These are phyloP conservation scores for Alternaria metachromatica DNA, from an alignment of 2,329 filamentous ascomycete species.

Conservation along the genomic window DNA sequence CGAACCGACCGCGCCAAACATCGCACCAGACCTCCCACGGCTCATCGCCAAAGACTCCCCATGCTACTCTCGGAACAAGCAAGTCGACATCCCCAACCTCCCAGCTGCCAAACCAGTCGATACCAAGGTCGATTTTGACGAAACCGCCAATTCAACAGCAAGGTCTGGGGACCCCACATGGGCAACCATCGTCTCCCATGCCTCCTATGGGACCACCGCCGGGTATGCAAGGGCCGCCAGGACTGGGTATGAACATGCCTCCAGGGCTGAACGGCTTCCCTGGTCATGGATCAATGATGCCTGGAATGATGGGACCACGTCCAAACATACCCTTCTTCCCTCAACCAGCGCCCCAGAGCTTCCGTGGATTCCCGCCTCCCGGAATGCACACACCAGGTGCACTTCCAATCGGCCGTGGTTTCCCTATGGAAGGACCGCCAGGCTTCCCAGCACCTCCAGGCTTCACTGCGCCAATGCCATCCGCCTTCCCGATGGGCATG, in stretches of 20 bases:
- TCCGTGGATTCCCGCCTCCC: conserved; percentile 64
- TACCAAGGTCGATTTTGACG: conserved; percentile 66
- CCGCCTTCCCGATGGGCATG: conserved; percentile 48
- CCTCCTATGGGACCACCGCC: conserved; percentile 67
- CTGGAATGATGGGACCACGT: conserved; percentile 61
- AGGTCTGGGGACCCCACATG: conserved; percentile 56
- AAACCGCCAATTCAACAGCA: conserved; percentile 63
- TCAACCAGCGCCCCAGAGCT: conserved; percentile 59
- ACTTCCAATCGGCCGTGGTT: conserved; percentile 65
- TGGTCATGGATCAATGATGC: conserved; percentile 62
- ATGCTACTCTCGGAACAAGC: conserved; percentile 55
- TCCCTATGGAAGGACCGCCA: conserved; percentile 60
- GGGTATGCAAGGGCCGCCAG: conserved; percentile 64
- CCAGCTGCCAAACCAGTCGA: conserved; percentile 70
- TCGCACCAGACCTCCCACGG: conserved; percentile 79
- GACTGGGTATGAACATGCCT: conserved; percentile 55
- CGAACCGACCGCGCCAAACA: conserved; percentile 75
- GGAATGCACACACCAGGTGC: conserved; percentile 62
- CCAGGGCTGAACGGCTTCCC: conserved; percentile 58
- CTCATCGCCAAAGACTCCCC: conserved; percentile 73
- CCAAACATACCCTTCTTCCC: conserved; percentile 64
- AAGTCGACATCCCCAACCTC: conserved; percentile 67
- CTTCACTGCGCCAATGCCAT: conserved; percentile 43
- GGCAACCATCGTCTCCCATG: conserved; percentile 66
- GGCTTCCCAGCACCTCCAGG: conserved; percentile 50